phyloP scores from a whole-genome alignment of 495 filamentous ascomycete species.

The Lophium mytilinum region DNA sequence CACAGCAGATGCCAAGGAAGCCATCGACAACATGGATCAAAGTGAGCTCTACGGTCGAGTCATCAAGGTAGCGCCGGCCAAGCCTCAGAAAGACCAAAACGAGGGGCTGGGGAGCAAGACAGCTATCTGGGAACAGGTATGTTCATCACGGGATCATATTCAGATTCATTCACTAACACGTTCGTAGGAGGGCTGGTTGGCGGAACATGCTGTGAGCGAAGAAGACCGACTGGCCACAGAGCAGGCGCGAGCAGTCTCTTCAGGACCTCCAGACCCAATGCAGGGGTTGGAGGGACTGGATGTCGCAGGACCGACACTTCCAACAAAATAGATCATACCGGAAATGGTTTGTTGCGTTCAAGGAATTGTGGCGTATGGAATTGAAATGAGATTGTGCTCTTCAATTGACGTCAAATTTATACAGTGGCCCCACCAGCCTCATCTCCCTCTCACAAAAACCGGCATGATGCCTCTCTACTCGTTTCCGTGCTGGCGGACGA shows the following conservation, averaged over 20 bases:
- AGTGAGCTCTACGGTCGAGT: slow-evolving; percentile 89
- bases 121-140: slow-evolving; percentile 97
- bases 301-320: slow-evolving; percentile 64
- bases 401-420: slow-evolving; percentile 15
- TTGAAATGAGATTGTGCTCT: not conserved
- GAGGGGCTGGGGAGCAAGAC: slow-evolving; percentile 86
- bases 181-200: slow-evolving; percentile 80
- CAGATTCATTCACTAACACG: slow-evolving; percentile 27
- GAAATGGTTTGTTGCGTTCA: not conserved
- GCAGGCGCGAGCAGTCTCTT: slow-evolving; percentile 42
- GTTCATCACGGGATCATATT: not conserved
- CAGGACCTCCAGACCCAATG: slow-evolving; percentile 77
- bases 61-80: slow-evolving; percentile 85
- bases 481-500: slow-evolving; percentile 34
- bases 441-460: not conserved
- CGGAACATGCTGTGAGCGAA: slow-evolving; percentile 81
- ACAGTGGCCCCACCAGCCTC: slow-evolving; percentile 6
- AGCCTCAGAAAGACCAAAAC: slow-evolving; percentile 80
- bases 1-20: slow-evolving; percentile 78
- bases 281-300: slow-evolving; percentile 88
- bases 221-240: slow-evolving; percentile 68
- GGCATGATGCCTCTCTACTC: slow-evolving; percentile 3
- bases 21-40: slow-evolving; percentile 99
- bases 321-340: slow-evolving; percentile 35
- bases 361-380: not conserved